Evolutionary conservation across 2,329 filamentous ascomycete genomes (phyloP), one percentile per base, ranked within the genome.

Genomic region (Aspergillus fumigatus): DNA sequence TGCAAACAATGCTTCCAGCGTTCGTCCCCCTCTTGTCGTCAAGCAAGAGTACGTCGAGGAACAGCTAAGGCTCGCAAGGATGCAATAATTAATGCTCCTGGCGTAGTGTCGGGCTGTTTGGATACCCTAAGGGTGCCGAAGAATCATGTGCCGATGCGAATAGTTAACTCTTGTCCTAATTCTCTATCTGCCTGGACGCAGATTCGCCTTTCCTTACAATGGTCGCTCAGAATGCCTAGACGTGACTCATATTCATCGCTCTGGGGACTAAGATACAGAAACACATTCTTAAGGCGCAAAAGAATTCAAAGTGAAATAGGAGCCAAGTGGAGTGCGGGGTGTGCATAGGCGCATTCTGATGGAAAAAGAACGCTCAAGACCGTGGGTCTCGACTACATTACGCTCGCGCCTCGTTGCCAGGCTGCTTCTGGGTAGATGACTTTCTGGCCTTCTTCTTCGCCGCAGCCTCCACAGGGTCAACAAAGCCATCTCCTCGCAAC

Each of bases 401-500:
- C 9, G 21, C 4, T 14, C 23, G 11, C 5, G 11, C 17, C 19
- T 51, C 49, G 4, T 32, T 45, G 29, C 53, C 52, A 3, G 48
- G 25, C 25, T 58, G 51, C 54, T 62, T 61, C 52, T 54, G 43
- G 26, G 54, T 48, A 21, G 62, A 60, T 38, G 61, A 51, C 58
- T 67, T 71, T 62, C 67, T 71, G 45, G 63, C 65, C 62, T 67
- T 74, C 57, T 64, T 70, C 57, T 68, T 72, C 53, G 67, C 65
- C 49, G 80, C 79, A 3, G 76, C 73, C 4, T 85, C 68, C 0
- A 79, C 79, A 77, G 87, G 86, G 69, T 94, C 90, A 52, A 82
- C 80, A 78, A 85, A 92, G 0, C 89, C 89, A 65, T 92, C 87
- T 0, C 90, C 90, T 53, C 88, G 80, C 43, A 92, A 73, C 80